These are phyloP conservation scores for Millerozyma acaciae DNA, from an alignment of 805 yeast species.

Conservation along the genomic window DNA sequence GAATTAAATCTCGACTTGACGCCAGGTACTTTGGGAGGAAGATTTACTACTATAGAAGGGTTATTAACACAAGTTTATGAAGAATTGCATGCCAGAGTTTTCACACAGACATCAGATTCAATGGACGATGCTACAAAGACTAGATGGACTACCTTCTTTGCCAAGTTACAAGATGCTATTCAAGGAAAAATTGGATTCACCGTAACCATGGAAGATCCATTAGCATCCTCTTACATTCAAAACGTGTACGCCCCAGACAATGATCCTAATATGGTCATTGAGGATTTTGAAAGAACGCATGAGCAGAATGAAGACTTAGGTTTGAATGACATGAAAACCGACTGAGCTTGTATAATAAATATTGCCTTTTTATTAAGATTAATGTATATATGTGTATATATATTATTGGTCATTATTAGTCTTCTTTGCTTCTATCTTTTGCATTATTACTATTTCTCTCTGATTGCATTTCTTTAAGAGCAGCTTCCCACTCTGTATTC, in stretches of 20 bases:
- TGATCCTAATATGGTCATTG: slow-evolving; percentile 92
- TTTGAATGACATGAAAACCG: slow-evolving; percentile 50
- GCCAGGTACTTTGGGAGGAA: slow-evolving; percentile 96
- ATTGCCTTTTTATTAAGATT: not conserved
- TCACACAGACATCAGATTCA: slow-evolving; percentile 82
- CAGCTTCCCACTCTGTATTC: slow-evolving; percentile 24
- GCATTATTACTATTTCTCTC: slow-evolving; percentile 6
- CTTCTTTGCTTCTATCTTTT: slow-evolving; percentile 3
- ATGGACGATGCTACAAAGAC: slow-evolving; percentile 74
- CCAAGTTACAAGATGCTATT: slow-evolving; percentile 68
- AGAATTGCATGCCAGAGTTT: slow-evolving; percentile 81
- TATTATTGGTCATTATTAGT: slow-evolving; percentile 2
- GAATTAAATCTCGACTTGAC: slow-evolving; percentile 87
- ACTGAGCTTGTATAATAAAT: slow-evolving; percentile 9
- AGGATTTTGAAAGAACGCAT: slow-evolving; percentile 83
- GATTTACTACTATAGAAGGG: slow-evolving; percentile 97
- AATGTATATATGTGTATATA: no score
- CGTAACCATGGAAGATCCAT: slow-evolving; percentile 85
- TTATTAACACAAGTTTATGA: slow-evolving; percentile 82
- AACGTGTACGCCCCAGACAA: slow-evolving; percentile 98
- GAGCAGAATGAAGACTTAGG: slow-evolving; percentile 94
- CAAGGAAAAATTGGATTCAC: slow-evolving; percentile 83
- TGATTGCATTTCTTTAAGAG: slow-evolving; percentile 17
- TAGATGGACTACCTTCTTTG: slow-evolving; percentile 83
- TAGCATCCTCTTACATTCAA: slow-evolving; percentile 93